phyloP scores from a whole-genome alignment of 805 yeast species.

The Yarrowia keelungensis region DNA sequence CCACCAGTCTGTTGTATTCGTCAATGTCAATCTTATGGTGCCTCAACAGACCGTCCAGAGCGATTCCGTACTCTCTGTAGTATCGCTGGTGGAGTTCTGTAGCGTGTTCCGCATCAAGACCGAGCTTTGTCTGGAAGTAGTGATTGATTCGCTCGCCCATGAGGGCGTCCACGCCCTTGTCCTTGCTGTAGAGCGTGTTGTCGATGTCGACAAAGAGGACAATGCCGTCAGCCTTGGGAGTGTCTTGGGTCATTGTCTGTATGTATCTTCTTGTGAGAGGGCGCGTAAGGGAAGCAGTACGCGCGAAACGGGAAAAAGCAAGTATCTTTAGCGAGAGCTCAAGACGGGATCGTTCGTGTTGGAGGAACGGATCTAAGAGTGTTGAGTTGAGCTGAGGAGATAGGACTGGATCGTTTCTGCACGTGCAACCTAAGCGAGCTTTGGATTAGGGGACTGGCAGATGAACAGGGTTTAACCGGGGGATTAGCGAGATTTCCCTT shows the following conservation, averaged over 20 bases:
- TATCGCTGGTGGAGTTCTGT: constrained; percentile 71
- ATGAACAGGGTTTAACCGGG: constrained; percentile 20
- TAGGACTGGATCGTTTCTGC: constrained; percentile 5
- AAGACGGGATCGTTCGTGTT: constrained; percentile 15
- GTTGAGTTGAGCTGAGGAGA: constrained; percentile 18
- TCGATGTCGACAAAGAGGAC: constrained; percentile 90
- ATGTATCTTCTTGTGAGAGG: neutral
- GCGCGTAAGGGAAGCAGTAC: neutral
- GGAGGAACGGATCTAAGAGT: constrained; percentile 5
- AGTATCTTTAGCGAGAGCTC: neutral
- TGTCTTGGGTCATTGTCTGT: constrained; percentile 23
- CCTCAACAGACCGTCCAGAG: constrained; percentile 83
- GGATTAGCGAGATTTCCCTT: neutral
- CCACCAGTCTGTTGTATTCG: constrained; percentile 87
- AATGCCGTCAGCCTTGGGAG: constrained; percentile 41
- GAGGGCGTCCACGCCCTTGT: constrained; percentile 77
- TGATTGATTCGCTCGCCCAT: constrained; percentile 88
- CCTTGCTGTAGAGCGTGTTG: constrained; percentile 82
- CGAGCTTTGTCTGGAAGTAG: constrained; percentile 72
- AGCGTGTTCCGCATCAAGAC: constrained; percentile 76
- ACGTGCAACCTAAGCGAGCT: constrained; percentile 32
- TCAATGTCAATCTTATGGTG: constrained; percentile 78
- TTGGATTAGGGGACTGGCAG: constrained; percentile 16
- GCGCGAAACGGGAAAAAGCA: constrained; percentile 20
- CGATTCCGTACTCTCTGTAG: constrained; percentile 88